Evolutionary conservation across 805 yeast species (phyloP).

Genomic region (Saccharomycopsis olivae): DNA sequence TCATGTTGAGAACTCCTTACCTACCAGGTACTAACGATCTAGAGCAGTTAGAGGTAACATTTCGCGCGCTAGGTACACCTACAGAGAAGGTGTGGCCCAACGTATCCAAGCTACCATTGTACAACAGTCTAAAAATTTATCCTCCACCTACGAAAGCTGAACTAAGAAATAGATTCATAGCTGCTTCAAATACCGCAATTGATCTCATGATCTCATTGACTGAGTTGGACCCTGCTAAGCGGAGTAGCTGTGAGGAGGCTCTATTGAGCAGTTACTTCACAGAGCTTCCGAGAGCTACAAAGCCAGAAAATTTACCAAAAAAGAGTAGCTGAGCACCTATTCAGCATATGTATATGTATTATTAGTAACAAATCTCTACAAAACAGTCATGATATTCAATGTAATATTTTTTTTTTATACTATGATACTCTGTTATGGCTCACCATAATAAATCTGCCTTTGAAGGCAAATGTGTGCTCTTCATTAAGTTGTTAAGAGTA

Average conservation of each 20-base stretch:
- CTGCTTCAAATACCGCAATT: conserved; percentile 80
- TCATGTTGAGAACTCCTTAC: conserved; percentile 92
- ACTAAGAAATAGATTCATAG: conserved; percentile 72
- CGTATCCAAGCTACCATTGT: conserved; percentile 68
- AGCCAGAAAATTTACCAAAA: conserved; percentile 53
- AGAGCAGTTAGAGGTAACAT: conserved; percentile 88
- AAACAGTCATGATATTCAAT: too few relatives aligned
- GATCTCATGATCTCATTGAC: conserved; percentile 67
- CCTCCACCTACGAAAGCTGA: conserved; percentile 80
- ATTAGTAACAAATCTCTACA: too few relatives aligned
- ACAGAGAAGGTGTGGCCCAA: conserved; percentile 89
- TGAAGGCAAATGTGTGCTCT: too few relatives aligned
- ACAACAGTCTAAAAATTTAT: conserved; percentile 60
- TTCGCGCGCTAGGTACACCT: conserved; percentile 93
- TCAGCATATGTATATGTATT: too few relatives aligned
- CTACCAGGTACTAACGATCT: conserved; percentile 85
- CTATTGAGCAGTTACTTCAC: conserved; percentile 56
- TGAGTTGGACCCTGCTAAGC: conserved; percentile 62
- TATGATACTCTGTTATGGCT: too few relatives aligned
- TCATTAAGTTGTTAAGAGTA: neutral
- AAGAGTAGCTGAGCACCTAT: too few relatives aligned
- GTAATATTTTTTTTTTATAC: too few relatives aligned
- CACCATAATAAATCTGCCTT: too few relatives aligned
- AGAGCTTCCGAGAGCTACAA: conserved; percentile 68
- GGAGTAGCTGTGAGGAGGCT: conserved; percentile 58